Base-by-base conservation (phyloP, 2,329 filamentous ascomycete genomes). In the Colletotrichum eremochloae region DNA sequence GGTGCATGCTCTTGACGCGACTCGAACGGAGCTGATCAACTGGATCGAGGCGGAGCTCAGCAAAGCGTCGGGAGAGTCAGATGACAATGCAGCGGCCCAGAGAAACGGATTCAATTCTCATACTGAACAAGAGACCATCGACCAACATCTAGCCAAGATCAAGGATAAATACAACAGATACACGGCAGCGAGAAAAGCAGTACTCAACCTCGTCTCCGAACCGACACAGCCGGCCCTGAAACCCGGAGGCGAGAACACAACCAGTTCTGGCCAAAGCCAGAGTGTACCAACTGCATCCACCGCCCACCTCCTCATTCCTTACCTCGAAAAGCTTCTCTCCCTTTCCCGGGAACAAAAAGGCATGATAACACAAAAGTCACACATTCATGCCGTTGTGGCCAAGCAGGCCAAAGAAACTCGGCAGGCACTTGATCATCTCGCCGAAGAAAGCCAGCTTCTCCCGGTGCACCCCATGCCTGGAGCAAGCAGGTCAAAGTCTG, bases 11-110 rank as follows among this genome's bases (percentile, higher is more conserved):
- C 80, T 92, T 12, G 85, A 84, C 53, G 81, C 81, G 9, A 88
- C 90, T 14, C 85, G 91, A 20, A 86, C 87, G 63, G 88, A 89
- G 73, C 84, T 92, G 63, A 92, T 92, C 71, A 84, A 81, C 68
- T 92, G 90, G 90, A 91, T 92, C 68, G 90, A 92, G 78, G 82
- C 81, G 6, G 91, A 92, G 77, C 80, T 92, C 31, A 82, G 84
- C 63, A 88, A 87, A 67, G 88, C 89, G 1, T 83, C 85, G 5
- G 81, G 81, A 7, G 77, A 77, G 0, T 60, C 56, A 12, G 73
- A 76, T 5, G 77, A 78, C 7, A 74, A 75, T 31, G 65, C 75
- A 5, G 15, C 33, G 20, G 42, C 63, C 9, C 56, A 67, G 77
- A 78, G 15, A 74, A 75, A 63, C 67, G n/a, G 72, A 56, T 67